These are phyloP conservation scores for Saccharomyces pastorianus DNA, from an alignment of 1,139 yeast species.

Conservation along the genomic window DNA sequence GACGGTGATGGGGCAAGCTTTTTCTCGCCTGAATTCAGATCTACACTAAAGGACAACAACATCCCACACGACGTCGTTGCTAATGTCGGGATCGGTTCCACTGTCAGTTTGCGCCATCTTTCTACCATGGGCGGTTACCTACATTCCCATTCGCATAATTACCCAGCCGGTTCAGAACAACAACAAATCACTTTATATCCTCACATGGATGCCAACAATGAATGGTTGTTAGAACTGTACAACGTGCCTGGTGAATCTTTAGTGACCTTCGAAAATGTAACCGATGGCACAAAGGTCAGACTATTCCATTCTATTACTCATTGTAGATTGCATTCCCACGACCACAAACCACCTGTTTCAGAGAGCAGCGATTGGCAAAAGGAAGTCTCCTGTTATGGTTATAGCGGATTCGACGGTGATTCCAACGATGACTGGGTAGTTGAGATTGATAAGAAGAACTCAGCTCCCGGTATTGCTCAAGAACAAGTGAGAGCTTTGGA, in stretches of 20 bases:
- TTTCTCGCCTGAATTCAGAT: slow-evolving; percentile 84
- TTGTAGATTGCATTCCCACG: slow-evolving; percentile 92
- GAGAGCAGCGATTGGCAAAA: slow-evolving; percentile 89
- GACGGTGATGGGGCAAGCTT: slow-evolving; percentile 88
- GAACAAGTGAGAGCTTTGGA: slow-evolving; percentile 66
- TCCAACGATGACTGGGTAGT: slow-evolving; percentile 92
- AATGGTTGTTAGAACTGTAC: slow-evolving; percentile 73
- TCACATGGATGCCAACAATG: slow-evolving; percentile 80
- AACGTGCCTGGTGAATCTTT: slow-evolving; percentile 41
- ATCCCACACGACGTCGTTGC: slow-evolving; percentile 65
- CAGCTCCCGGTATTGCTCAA: slow-evolving; percentile 53
- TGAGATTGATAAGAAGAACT: slow-evolving; percentile 62
- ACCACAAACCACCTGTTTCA: slow-evolving; percentile 86
- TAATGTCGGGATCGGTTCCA: slow-evolving; percentile 85
- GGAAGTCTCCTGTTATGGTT: slow-evolving; percentile 90
- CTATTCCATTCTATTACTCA: slow-evolving; percentile 59
- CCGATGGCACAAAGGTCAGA: slow-evolving; percentile 75
- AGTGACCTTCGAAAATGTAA: slow-evolving; percentile 49
- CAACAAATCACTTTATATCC: slow-evolving; percentile 93
- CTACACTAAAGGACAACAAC: slow-evolving; percentile 60
- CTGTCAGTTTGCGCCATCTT: slow-evolving; percentile 67
- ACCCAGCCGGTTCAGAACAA: slow-evolving; percentile 89
- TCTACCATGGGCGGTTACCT: slow-evolving; percentile 90
- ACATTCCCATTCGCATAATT: slow-evolving; percentile 81
- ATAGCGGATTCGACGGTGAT: slow-evolving; percentile 85